Base-by-base conservation (phyloP, 139 green algal species). In the Yamagishiella unicocca region DNA sequence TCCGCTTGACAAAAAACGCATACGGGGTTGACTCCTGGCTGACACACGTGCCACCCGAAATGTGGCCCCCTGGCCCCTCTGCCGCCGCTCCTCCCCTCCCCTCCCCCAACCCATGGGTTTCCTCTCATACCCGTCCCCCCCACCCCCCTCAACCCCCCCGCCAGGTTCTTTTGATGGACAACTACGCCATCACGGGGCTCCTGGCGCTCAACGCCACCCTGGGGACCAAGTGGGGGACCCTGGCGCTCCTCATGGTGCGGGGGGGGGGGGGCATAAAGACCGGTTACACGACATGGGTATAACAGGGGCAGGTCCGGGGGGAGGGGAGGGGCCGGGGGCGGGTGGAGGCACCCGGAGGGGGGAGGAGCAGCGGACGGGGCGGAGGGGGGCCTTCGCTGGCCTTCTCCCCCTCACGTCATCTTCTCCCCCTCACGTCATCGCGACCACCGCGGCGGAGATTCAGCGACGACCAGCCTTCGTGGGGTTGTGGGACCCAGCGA, bases 101-200 rank as follows among this genome's bases (percentile, higher is more conserved):
- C 10, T 8, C 68, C 68, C 40, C 31, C 22, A 10, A 12, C 33
- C 35, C 68, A 8, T 54, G 37, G 2, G 5, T 77, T 54, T 54
- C 7, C 31, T 37, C 22, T 7, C 21, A 37, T 17, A 4, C 6
- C 73, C 37, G 45, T 4, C 31, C 19, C 10, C 50, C 50, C 33
- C 14, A 22, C 31, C 24, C 54, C 50, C 55, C 35, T 2, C 25
- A 22, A 2, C 33, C 53, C 21, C 55, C 1, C 2, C 27, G 29
- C 21, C 61, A 76, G 79, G 66, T 88, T 25, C 72, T 91, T 22
- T 40, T 62, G 2, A 85, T 85, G 46, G 77, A 91, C 73, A 91
- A 91, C 80, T 88, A 75, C 37, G 81, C 74, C 72, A 91, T 91
- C 61, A 81, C 78, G 46, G 87, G 87, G 37, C 79, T 90, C 55